Evolutionary conservation across 2,329 filamentous ascomycete species (phyloP).

Genomic region (Endothia cerciana): DNA sequence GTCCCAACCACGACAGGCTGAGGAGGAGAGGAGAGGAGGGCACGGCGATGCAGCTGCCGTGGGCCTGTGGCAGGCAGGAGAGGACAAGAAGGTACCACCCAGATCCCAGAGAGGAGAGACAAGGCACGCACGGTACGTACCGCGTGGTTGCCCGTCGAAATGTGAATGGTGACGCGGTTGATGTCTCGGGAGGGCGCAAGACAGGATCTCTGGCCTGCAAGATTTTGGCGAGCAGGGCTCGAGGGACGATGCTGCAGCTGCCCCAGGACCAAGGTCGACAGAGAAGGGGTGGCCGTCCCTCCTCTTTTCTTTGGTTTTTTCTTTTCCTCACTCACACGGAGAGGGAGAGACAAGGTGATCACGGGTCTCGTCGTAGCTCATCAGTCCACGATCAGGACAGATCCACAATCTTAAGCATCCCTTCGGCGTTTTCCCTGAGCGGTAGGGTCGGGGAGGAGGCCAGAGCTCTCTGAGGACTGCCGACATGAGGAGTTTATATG

Average conservation of each 20-base stretch:
- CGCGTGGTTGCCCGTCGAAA: not conserved
- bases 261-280: not conserved
- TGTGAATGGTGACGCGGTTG: constrained; percentile 2
- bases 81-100: constrained; percentile 2
- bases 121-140: not conserved
- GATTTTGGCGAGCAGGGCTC: constrained; percentile 21
- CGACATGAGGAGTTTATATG: not conserved
- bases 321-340: too few relatives aligned
- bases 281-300: not conserved
- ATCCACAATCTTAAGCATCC: not conserved
- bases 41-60: not conserved
- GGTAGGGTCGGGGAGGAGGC: not conserved
- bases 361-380: not conserved
- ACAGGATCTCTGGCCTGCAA: constrained; percentile 16
- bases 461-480: not conserved
- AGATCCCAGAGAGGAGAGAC: not conserved
- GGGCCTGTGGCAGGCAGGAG: not conserved
- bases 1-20: constrained; percentile 20
- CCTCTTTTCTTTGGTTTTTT: not conserved
- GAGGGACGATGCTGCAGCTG: constrained; percentile 2
- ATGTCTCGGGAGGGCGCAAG: constrained; percentile 27
- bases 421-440: not conserved
- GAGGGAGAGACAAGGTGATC: not conserved
- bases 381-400: constrained; percentile 2
- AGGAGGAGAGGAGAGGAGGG: not conserved